Evolutionary conservation across 108 stramenopile species (phyloP).

Genomic region (Nitzschia palea): DNA sequence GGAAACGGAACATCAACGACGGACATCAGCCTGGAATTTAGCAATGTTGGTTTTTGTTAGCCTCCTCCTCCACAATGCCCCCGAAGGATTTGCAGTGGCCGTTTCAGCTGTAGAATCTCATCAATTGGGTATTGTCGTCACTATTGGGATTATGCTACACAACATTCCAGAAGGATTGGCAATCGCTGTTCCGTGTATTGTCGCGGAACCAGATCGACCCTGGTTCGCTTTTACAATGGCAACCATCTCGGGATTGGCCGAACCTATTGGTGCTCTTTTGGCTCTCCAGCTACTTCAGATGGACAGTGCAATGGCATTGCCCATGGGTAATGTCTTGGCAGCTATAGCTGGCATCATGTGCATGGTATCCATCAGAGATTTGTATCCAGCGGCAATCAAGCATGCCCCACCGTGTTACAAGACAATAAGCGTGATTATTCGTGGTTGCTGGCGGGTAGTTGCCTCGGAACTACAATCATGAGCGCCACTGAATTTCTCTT

Average conservation of each 20-base stretch:
- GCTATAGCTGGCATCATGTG: constrained; percentile 85
- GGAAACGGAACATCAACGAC: background rate
- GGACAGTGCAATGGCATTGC: background rate
- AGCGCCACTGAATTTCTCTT: constrained; percentile 29
- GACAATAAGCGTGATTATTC: constrained; percentile 9
- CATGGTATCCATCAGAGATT: constrained; percentile 66
- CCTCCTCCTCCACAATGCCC: constrained; percentile 75
- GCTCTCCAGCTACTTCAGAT: constrained; percentile 43
- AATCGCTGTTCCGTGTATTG: constrained; percentile 78
- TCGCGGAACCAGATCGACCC: constrained; percentile 70
- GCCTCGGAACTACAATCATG: constrained; percentile 23
- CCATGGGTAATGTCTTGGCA: constrained; percentile 76
- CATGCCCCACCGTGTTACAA: constrained; percentile 17
- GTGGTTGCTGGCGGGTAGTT: constrained; percentile 16
- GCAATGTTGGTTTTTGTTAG: constrained; percentile 79
- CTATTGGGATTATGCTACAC: constrained; percentile 80
- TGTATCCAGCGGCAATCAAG: constrained; percentile 72
- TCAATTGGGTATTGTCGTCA: constrained; percentile 68
- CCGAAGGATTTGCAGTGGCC: constrained; percentile 78
- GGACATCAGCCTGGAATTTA: constrained; percentile 64
- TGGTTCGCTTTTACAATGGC: constrained; percentile 75
- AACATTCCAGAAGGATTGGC: constrained; percentile 88
- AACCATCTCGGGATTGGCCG: constrained; percentile 71
- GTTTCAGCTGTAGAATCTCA: constrained; percentile 65
- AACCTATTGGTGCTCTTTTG: constrained; percentile 73